These are phyloP conservation scores for Arthrobotrys entomopaga DNA, from an alignment of 2,329 filamentous ascomycete genomes.

Conservation along the genomic window DNA sequence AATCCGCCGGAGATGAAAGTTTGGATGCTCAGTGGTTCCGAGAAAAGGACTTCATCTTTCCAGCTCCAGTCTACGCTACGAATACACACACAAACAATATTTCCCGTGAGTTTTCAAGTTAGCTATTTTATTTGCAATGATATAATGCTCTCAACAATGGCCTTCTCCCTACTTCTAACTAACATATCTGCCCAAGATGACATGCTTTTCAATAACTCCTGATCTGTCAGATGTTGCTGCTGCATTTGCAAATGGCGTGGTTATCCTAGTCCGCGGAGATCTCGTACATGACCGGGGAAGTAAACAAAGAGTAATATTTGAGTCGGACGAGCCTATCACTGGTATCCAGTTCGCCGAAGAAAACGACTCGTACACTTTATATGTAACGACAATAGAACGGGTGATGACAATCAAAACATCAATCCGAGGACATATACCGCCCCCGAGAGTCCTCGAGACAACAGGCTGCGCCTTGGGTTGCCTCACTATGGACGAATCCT, in stretches of 20 bases:
- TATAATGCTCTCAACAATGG: constrained; percentile 52
- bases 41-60: constrained; percentile 91
- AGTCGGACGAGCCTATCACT: constrained; percentile 95
- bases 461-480: constrained; percentile 91
- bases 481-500: constrained; percentile 71
- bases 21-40: constrained; percentile 93
- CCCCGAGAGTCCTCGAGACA: constrained; percentile 88
- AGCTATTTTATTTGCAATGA: too few species aligned
- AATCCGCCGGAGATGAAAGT: constrained; percentile 91
- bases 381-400: constrained; percentile 88
- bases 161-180: not conserved
- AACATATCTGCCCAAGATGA: constrained; percentile 60
- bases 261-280: constrained; percentile 92
- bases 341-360: constrained; percentile 77
- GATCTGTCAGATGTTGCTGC: constrained; percentile 93
- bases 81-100: constrained; percentile 90
- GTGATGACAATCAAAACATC: constrained; percentile 88
- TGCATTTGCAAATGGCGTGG: constrained; percentile 93
- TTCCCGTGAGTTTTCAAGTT: constrained; percentile 74
- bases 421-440: constrained; percentile 86
- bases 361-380: constrained; percentile 74
- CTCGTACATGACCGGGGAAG: constrained; percentile 94
- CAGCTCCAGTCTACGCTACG: constrained; percentile 85
- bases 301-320: constrained; percentile 92
- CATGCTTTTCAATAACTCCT: constrained; percentile 87